Evolutionary conservation across 2,329 filamentous ascomycete genomes (phyloP), one percentile per base, ranked within the genome.

Genomic region (Xylaria sp.): DNA sequence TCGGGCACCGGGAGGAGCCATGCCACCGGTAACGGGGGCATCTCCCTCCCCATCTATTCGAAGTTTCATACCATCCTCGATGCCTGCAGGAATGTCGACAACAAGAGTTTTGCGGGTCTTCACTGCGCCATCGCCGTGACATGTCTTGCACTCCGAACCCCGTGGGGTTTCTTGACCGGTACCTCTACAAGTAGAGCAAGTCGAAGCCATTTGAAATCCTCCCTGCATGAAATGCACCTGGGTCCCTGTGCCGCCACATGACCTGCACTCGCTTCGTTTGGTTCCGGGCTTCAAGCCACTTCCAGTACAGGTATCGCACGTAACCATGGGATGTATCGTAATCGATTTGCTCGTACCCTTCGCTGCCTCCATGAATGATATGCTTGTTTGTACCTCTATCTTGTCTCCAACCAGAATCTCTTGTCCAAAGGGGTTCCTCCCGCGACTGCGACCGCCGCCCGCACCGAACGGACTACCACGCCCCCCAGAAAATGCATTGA

Each of bases 21-120:
- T 84, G 28, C 89, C 87, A 53, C 93, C 93, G 28, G 93, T 95
- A 9, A 90, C 85, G 26, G 96, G 92, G 17, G 93, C 91, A 77
- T 99, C 95, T 72, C 96, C 96, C 77, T 97, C 94, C 31, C 92
- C 92, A 67, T 90, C 89, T 33, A 99, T 88, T 61, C 93, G 88
- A 75, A 99, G 83, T 66, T 93, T 89, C 95, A 98, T 98, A 64
- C 95, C 94, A 79, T 99, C 95, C 79, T 98, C 96, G 38, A 99
- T 94, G 72, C 96, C 96, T 26, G 92, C 94, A 1, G 96, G 96
- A 54, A 99, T 97, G 75, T 98, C 94, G 51, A 99, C 88, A 33
- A 88, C 92, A 59, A 99, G 90, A 0, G 92, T 93, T 83, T 93
- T 93, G 70, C 90, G 87, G 76, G 97, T 93, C 74, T 93, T 87